Evolutionary conservation across 257 asterid species (phyloP), one percentile per base, ranked within the genome.

Genomic region (Ehretia macrophylla): DNA sequence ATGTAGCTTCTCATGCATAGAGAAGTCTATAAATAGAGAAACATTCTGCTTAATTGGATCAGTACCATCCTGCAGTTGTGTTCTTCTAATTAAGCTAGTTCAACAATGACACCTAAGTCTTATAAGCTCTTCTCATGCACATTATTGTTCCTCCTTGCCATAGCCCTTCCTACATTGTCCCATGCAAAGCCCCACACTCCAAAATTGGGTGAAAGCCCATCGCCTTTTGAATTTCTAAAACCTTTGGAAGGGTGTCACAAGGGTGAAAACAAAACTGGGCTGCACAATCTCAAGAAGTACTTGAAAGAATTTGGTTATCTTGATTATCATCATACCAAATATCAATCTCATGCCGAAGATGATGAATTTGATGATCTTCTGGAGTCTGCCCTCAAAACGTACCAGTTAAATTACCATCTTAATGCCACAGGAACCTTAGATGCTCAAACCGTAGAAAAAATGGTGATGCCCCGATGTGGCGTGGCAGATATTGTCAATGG

Each of bases 401-500:
- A 56, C 45, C 60, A 56, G 23, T 6, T 17, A 17, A 56, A 62
- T 44, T 76, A 44, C 20, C 71, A 57, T 50, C 32, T 76, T 1
- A 52, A 64, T 0, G 66, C 74, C 22, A 65, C 79, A 0, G 81
- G 86, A 11, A 11, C 8, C 0, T 17, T 77, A 5, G 81, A 80
- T 10, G 45, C 54, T 6, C 16, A 56, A 3, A 76, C 80, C 0
- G 27, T 64, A 8, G 50, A 78, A 0, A 55, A 22, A 21, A 73
- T 80, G 85, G 18, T 42, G 2, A 8, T 37, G 44, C 61, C 80
- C 14, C 68, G 83, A 11, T 81, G 84, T 35, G 77, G 79, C 11
- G 71, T 64, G 14, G 51, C 82, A 0, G 81, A 78, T 46, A 65
- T 80, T 11, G 3, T 60, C 20, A 64, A 77, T 14, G 67, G 72